Evolutionary conservation across 495 filamentous ascomycete genomes (phyloP).

Genomic region (Pyronema omphalodes): DNA sequence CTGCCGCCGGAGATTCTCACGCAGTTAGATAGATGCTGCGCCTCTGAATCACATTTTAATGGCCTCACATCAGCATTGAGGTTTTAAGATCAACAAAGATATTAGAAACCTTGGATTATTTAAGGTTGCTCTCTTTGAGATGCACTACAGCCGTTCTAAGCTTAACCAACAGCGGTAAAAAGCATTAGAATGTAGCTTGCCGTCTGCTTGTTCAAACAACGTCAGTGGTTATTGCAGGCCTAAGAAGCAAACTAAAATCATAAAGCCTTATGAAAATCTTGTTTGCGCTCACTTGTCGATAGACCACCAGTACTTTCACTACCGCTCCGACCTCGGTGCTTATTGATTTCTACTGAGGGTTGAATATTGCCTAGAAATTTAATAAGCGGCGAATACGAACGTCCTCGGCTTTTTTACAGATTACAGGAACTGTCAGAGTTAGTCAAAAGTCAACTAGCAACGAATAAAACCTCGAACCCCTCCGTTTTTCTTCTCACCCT

Average conservation of each 20-base stretch:
- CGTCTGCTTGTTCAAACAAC: background rate
- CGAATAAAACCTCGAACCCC: background rate
- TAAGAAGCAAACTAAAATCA: background rate
- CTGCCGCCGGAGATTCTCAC: no score
- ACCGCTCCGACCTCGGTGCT: no score
- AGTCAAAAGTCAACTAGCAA: background rate
- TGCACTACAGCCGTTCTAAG: background rate
- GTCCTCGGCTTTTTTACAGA: no score
- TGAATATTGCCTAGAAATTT: no score
- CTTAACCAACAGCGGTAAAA: background rate
- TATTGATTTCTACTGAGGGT: no score
- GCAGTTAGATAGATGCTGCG: no score
- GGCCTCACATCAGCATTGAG: background rate
- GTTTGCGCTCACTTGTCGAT: background rate
- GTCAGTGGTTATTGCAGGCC: background rate
- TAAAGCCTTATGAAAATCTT: background rate
- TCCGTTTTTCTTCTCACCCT: background rate
- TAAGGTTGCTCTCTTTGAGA: background rate
- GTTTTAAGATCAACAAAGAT: background rate
- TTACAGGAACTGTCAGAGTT: no score
- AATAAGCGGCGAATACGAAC: no score
- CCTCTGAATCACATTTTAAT: background rate
- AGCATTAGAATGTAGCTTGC: background rate
- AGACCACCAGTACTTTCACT: no score
- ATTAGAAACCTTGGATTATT: background rate